These are phyloP conservation scores for Colletotrichum tropicale DNA, from an alignment of 2,329 filamentous ascomycete genomes.

Conservation along the genomic window DNA sequence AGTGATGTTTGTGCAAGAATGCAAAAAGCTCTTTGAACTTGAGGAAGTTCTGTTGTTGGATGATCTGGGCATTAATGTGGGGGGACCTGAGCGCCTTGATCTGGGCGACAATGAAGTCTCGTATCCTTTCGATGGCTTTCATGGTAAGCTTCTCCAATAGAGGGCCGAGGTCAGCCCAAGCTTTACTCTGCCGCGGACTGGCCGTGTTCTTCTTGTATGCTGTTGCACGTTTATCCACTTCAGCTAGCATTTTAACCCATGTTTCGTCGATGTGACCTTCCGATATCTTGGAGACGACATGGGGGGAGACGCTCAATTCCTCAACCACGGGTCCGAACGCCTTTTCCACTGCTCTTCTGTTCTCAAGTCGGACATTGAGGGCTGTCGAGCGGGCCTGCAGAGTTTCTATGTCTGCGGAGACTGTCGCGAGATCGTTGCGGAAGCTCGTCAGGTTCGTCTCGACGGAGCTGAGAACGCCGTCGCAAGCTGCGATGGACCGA, in stretches of 20 bases:
- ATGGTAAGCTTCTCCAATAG: conserved; percentile 83
- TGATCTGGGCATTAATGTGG: conserved; percentile 95
- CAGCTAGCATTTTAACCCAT: conserved; percentile 83
- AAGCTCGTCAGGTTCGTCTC: conserved; percentile 93
- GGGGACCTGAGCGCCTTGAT: conserved; percentile 94
- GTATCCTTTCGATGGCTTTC: conserved; percentile 86
- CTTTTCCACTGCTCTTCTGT: conserved; percentile 88
- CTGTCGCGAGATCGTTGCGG: conserved; percentile 87
- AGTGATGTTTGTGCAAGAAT: conserved; percentile 83
- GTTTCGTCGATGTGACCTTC: conserved; percentile 89
- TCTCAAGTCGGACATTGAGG: conserved; percentile 84
- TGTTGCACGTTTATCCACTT: conserved; percentile 80
- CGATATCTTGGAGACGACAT: conserved; percentile 81
- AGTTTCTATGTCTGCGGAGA: conserved; percentile 94
- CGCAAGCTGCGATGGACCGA: conserved; percentile 85
- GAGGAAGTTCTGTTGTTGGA: conserved; percentile 91
- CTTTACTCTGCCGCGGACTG: conserved; percentile 70
- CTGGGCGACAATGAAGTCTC: conserved; percentile 92
- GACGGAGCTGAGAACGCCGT: conserved; percentile 91
- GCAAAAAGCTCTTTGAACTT: conserved; percentile 86
- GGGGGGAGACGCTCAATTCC: conserved; percentile 86
- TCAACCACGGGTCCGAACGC: conserved; percentile 88
- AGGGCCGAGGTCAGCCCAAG: conserved; percentile 82
- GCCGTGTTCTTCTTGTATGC: conserved; percentile 72
- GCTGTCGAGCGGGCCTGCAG: conserved; percentile 85